phyloP scores from a whole-genome alignment of 176 grass and related monocot genomes.

The Miscanthus lutarioriparius region DNA sequence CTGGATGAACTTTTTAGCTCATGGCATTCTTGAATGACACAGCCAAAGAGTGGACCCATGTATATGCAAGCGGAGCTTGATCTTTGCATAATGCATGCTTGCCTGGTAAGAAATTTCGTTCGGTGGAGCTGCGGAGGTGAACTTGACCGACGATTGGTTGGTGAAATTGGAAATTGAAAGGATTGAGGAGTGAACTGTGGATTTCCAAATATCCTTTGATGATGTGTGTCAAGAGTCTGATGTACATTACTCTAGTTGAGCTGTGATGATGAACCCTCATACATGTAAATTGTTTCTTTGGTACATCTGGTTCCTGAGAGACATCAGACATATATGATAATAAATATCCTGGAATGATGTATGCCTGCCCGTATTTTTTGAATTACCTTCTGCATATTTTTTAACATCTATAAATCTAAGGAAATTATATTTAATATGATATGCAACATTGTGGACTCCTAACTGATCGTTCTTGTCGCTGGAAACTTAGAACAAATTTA shows the following conservation, averaged over 20 bases:
- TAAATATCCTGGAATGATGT: not conserved
- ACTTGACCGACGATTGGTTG: not conserved
- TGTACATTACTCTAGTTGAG: conserved; percentile 41
- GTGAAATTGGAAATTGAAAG: not conserved
- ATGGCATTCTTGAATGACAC: conserved; percentile 16
- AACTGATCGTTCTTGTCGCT: too few relatives aligned
- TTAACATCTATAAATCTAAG: not conserved
- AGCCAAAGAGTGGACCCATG: conserved; percentile 70
- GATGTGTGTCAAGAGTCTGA: not conserved
- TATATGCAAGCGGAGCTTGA: conserved; percentile 58
- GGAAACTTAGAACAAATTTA: too few relatives aligned
- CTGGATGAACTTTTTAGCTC: not conserved
- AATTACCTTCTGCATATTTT: not conserved
- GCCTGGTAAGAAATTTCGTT: conserved; percentile 2
- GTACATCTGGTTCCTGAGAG: not conserved
- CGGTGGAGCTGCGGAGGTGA: not conserved
- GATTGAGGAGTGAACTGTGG: not conserved
- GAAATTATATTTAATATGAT: not conserved
- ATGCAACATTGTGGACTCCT: not conserved
- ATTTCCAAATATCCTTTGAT: not conserved
- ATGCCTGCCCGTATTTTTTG: not conserved
- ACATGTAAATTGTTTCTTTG: conserved; percentile 10
- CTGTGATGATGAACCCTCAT: not conserved
- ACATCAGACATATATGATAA: not conserved
- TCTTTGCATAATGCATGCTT: not conserved